Conservation (phyloP, 305 asterid genomes). For the Fraxinus sp. region DNA sequence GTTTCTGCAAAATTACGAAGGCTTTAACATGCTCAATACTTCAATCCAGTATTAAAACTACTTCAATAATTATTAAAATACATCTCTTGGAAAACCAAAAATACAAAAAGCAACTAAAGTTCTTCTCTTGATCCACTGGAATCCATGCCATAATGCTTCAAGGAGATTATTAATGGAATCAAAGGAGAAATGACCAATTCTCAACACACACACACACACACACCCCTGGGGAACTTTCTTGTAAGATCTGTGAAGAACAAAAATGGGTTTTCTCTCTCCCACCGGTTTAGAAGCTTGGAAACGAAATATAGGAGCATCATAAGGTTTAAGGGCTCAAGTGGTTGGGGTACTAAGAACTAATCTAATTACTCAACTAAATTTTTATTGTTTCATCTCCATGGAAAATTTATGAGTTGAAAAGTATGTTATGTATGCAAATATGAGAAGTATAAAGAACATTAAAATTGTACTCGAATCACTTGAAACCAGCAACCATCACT, state of each 20-base stretch:
- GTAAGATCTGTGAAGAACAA: background rate
- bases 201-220: background rate
- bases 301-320: background rate
- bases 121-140: conserved; percentile 21
- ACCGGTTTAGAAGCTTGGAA: background rate
- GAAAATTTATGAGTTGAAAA: background rate
- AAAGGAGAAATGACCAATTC: conserved; percentile 8
- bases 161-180: conserved; percentile 13
- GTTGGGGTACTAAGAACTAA: background rate
- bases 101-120: conserved; percentile 4
- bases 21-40: conserved; percentile 18
- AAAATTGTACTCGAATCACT: background rate
- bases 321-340: background rate
- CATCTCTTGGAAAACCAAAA: conserved; percentile 6
- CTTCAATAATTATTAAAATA: conserved; percentile 14
- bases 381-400: background rate
- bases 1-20: conserved; percentile 56
- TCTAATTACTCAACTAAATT: background rate
- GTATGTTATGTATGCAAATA: background rate
- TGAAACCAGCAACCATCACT: background rate
- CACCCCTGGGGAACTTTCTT: background rate
- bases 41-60: conserved; percentile 14
- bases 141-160: conserved; percentile 10
- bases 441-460: background rate
- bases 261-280: background rate